A percentile compares a stretch with the other conserved stretches of the same genome.
These are phyloP conservation scores for Trametes cingulata DNA, from an alignment of 768 basidiomycete genomes.

Conservation along the genomic window DNA sequence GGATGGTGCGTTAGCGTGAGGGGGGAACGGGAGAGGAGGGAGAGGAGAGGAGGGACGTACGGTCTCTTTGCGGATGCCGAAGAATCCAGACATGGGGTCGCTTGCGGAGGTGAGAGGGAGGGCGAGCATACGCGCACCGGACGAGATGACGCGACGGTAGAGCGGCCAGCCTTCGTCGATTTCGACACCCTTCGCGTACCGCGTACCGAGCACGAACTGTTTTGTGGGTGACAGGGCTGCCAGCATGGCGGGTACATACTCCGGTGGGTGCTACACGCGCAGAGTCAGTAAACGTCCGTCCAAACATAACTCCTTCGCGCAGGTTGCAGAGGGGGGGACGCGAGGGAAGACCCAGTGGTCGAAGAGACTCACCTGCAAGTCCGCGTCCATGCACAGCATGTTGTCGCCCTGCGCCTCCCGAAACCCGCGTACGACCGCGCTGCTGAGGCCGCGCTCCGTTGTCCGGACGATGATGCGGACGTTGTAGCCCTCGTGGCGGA, in stretches of 20 bases:
- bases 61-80: constrained; percentile 32
- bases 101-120: constrained; percentile 32
- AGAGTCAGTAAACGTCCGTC: not conserved
- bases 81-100: constrained; percentile 36
- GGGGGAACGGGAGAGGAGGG: too few species aligned
- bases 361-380: constrained; percentile 29
- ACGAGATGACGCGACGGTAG: constrained; percentile 33
- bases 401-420: constrained; percentile 32
- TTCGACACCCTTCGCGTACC: constrained; percentile 30
- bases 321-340: too few species aligned
- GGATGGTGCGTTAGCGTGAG: not conserved
- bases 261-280: constrained; percentile 30
- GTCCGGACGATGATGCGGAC: constrained; percentile 34
- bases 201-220: constrained; percentile 32
- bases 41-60: constrained; percentile 15
- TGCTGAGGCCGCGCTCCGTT: constrained; percentile 32
- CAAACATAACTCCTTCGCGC: too few species aligned
- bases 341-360: not conserved
- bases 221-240: constrained; percentile 25
- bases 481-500: constrained; percentile 33
- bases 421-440: constrained; percentile 33
- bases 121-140: constrained; percentile 32
- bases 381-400: constrained; percentile 36
- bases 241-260: constrained; percentile 32
- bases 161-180: constrained; percentile 35